These are phyloP conservation scores for Botryosphaeria agaves DNA, from an alignment of 2,329 filamentous ascomycete genomes.

Conservation along the genomic window DNA sequence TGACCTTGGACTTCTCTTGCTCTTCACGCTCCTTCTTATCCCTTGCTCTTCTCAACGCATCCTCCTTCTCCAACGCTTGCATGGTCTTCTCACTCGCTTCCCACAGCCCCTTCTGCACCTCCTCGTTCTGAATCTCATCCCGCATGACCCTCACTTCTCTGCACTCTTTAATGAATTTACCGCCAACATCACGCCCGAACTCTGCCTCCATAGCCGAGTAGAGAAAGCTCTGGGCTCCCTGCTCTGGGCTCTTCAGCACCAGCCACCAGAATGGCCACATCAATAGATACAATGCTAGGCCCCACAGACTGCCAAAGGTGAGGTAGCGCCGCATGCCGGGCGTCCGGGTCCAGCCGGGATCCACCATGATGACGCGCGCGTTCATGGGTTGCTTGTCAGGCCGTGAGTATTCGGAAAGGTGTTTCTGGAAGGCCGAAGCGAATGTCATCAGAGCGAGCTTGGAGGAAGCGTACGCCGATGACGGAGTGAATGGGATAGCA, in stretches of 20 bases:
- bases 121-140: constrained; percentile 60
- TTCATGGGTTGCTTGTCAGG: constrained; percentile 73
- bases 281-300: constrained; percentile 57
- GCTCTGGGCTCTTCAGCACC: constrained; percentile 64
- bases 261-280: constrained; percentile 76
- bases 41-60: constrained; percentile 43
- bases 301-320: constrained; percentile 66
- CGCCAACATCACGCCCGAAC: constrained; percentile 47
- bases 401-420: constrained; percentile 66
- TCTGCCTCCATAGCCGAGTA: constrained; percentile 69
- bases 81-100: constrained; percentile 74
- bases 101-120: constrained; percentile 73
- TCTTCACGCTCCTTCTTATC: constrained; percentile 34
- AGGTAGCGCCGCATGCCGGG: constrained; percentile 80
- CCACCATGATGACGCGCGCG: constrained; percentile 67
- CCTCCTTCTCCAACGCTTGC: constrained; percentile 63
- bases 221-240: constrained; percentile 75
- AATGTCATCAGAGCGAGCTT: constrained; percentile 74
- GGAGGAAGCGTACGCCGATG: constrained; percentile 28
- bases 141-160: constrained; percentile 54
- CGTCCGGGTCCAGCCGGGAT: constrained; percentile 72
- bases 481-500: constrained; percentile 22
- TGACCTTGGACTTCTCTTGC: constrained; percentile 19
- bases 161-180: constrained; percentile 77
- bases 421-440: constrained; percentile 79